phyloP scores from a whole-genome alignment of 805 yeast genomes.

The Priceomyces melissophilus region DNA sequence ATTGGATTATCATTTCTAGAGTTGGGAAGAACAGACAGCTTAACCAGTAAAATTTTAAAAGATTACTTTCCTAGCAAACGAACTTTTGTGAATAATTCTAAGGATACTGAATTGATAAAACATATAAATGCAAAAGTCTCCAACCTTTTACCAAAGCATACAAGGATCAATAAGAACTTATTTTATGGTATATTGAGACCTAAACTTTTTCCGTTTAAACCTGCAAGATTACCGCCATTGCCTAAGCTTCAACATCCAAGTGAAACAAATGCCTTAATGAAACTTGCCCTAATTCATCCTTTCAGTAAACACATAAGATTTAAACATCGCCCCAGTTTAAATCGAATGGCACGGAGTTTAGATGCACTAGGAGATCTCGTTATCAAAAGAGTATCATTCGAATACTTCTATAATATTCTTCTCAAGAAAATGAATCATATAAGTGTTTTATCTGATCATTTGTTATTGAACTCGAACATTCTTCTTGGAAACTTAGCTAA shows the following conservation, averaged over 20 bases:
- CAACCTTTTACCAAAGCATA: slow-evolving; percentile 2
- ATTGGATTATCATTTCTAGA: slow-evolving; percentile 9
- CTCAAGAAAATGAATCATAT: slow-evolving; percentile 3
- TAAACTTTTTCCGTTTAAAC: slow-evolving; percentile 4
- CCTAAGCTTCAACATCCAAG: slow-evolving; percentile 2
- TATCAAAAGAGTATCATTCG: slow-evolving; percentile 6
- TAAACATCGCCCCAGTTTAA: neutral
- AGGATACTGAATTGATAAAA: neutral
- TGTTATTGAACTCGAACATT: slow-evolving; percentile 7
- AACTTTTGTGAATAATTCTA: neutral
- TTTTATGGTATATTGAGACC: slow-evolving; percentile 6
- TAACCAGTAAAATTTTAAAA: neutral
- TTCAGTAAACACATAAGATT: neutral
- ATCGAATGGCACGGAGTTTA: slow-evolving; percentile 4
- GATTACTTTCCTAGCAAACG: neutral
- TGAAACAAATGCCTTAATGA: neutral
- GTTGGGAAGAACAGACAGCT: neutral
- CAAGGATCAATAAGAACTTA: slow-evolving; percentile 1
- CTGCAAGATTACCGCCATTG: slow-evolving; percentile 5
- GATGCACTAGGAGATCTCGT: slow-evolving; percentile 9
- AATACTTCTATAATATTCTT: slow-evolving; percentile 4
- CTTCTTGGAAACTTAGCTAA: slow-evolving; percentile 9
- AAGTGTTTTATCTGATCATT: slow-evolving; percentile 6
- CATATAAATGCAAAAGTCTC: slow-evolving; percentile 1
- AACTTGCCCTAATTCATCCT: slow-evolving; percentile 6